Conservation (phyloP, 2,329 filamentous ascomycete genomes). For the Penicillium paneum region DNA sequence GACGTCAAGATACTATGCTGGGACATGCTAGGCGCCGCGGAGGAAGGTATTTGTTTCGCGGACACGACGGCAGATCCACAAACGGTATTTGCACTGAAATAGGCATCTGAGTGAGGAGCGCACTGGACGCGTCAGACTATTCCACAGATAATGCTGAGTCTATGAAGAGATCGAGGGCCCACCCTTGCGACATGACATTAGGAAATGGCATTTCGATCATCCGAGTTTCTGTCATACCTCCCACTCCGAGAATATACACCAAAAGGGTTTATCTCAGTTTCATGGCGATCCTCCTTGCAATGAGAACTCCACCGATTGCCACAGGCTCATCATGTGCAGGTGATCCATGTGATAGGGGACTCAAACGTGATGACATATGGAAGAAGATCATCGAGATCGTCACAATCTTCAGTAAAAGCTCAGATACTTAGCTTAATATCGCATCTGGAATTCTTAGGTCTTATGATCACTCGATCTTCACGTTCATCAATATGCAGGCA, state of each 20-base stretch:
- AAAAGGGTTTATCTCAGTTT: neutral
- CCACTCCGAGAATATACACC: neutral
- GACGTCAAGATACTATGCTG: constrained; percentile 45
- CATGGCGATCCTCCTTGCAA: constrained; percentile 1
- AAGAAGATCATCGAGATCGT: constrained; percentile 10
- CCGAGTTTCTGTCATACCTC: neutral
- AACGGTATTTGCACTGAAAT: constrained; percentile 38
- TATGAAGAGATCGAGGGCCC: neutral
- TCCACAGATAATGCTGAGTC: neutral
- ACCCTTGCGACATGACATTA: neutral
- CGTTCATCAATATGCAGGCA: neutral
- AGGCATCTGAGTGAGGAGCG: constrained; percentile 7
- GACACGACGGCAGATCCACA: constrained; percentile 44
- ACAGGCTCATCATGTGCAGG: constrained; percentile 13
- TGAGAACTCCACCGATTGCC: neutral
- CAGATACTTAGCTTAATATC: neutral
- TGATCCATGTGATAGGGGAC: constrained; percentile 12
- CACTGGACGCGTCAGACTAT: constrained; percentile 4
- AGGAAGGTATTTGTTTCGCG: constrained; percentile 47
- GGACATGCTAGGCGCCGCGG: constrained; percentile 45
- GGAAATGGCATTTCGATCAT: neutral
- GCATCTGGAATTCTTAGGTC: neutral
- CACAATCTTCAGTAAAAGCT: constrained; percentile 5
- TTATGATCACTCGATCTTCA: constrained; percentile 1
- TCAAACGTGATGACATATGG: constrained; percentile 1